Percentiles rank a stretch among this genome's conserved stretches.
phyloP scores from a whole-genome alignment of 2,329 filamentous ascomycete genomes.

The Neodidymelliopsis sp. region DNA sequence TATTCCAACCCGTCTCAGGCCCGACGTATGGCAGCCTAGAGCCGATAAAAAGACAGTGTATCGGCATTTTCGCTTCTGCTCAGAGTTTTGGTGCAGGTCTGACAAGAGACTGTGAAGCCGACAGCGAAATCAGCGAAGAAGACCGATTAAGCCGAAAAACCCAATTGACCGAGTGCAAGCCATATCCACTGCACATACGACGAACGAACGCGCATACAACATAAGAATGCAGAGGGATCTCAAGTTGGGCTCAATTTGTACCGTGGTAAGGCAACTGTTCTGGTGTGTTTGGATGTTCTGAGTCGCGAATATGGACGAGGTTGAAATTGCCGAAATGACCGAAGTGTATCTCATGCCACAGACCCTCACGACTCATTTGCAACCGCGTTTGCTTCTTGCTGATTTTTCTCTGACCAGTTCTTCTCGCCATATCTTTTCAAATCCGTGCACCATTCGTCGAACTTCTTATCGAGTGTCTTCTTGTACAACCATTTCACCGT shows the following conservation, averaged over 20 bases:
- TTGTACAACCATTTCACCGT: conserved; percentile 26
- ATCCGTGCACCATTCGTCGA: conserved; percentile 27
- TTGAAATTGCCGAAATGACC: not conserved
- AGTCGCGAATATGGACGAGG: not conserved
- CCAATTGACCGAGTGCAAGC: too few species aligned
- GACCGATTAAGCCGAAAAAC: not conserved
- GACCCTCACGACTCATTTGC: not conserved
- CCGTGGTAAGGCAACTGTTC: too few species aligned
- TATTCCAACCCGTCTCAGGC: not conserved
- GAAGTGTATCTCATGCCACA: not conserved
- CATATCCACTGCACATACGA: too few species aligned
- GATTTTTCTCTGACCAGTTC: conserved; percentile 1
- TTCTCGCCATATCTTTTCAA: conserved; percentile 28
- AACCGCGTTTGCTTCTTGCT: not conserved
- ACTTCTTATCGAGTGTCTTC: conserved; percentile 25
- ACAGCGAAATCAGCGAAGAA: conserved; percentile 1
- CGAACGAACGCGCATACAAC: too few species aligned
- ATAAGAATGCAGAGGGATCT: too few species aligned
- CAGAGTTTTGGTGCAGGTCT: not conserved
- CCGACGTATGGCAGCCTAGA: not conserved
- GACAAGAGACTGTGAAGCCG: not conserved
- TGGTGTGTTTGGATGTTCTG: too few species aligned
- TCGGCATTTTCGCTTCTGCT: not conserved
- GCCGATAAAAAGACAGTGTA: not conserved
- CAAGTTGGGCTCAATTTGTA: too few species aligned